A percentile compares a stretch with the other conserved stretches of the same genome.
phyloP scores from a whole-genome alignment of 2,329 filamentous ascomycete species.

The Laburnicola sp. region DNA sequence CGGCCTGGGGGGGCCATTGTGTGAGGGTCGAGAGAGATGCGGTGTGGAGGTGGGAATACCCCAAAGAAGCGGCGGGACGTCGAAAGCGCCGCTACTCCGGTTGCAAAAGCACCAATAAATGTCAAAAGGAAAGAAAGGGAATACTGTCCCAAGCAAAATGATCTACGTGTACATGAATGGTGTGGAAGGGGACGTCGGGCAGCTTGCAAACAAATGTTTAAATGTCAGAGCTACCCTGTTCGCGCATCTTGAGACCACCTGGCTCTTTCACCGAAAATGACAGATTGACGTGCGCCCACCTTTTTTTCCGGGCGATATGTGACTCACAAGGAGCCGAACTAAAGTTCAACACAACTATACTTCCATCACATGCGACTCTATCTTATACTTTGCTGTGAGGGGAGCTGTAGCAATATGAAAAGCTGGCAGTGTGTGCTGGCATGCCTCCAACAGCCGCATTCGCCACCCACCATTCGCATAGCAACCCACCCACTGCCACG shows the following conservation, averaged over 20 bases:
- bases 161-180: conserved; percentile 21
- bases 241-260: conserved; percentile 7
- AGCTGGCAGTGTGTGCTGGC: too few relatives aligned
- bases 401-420: too few relatives aligned
- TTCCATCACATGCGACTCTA: too few relatives aligned
- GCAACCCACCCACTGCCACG: neutral
- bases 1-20: conserved; percentile 54
- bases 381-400: too few relatives aligned
- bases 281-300: conserved; percentile 2
- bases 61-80: conserved; percentile 19
- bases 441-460: too few relatives aligned
- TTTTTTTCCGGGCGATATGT: too few relatives aligned
- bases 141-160: conserved; percentile 27
- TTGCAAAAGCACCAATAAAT: conserved; percentile 6
- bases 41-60: conserved; percentile 28
- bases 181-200: conserved; percentile 18
- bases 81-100: conserved; percentile 14
- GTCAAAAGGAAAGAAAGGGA: conserved; percentile 28
- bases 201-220: conserved; percentile 14
- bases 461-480: too few relatives aligned
- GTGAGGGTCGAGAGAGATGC: conserved; percentile 21
- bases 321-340: too few relatives aligned
- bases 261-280: conserved; percentile 9
- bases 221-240: conserved; percentile 18
- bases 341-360: too few relatives aligned